Percentiles rank a stretch among this genome's conserved stretches.
Conservation (phyloP, 805 yeast genomes). For the Danielia reshetovae region DNA sequence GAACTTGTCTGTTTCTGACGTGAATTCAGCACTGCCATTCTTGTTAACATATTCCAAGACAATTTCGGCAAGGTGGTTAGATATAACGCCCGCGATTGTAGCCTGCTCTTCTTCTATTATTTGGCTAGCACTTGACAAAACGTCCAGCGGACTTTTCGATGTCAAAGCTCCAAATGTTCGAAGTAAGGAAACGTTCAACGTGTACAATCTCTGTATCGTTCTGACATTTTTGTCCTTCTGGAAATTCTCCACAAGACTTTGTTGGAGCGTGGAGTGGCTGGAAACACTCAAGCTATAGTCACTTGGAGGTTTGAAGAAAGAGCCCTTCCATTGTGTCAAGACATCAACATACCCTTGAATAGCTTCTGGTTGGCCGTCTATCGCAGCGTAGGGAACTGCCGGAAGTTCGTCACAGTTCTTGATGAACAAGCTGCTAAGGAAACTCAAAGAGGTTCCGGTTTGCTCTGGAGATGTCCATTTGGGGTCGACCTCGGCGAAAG, state of each 20-base stretch:
- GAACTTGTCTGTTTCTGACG: slow-evolving; percentile 20
- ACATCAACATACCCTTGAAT: slow-evolving; percentile 11
- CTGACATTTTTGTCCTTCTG: slow-evolving; percentile 15
- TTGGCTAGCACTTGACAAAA: slow-evolving; percentile 1
- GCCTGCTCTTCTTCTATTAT: slow-evolving; percentile 17
- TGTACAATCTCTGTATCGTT: slow-evolving; percentile 19
- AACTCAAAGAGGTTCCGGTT: slow-evolving; percentile 3
- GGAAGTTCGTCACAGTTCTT: slow-evolving; percentile 3
- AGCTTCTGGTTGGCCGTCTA: slow-evolving; percentile 4
- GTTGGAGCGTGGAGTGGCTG: slow-evolving; percentile 2
- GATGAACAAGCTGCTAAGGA: slow-evolving; percentile 6
- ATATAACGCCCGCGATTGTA: slow-evolving; percentile 9
- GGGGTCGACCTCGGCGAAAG: slow-evolving; percentile 5
- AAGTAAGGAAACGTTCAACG: slow-evolving; percentile 19
- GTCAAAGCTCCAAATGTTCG: slow-evolving; percentile 12
- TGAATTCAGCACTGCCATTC: slow-evolving; percentile 1
- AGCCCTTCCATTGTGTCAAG: slow-evolving; percentile 15
- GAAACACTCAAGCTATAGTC: not conserved
- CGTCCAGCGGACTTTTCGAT: not conserved
- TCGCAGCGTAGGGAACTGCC: slow-evolving; percentile 2
- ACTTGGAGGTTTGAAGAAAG: slow-evolving; percentile 4
- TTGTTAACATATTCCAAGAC: slow-evolving; percentile 12
- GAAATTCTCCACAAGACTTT: slow-evolving; percentile 14
- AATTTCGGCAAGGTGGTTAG: slow-evolving; percentile 9
- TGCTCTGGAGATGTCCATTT: slow-evolving; percentile 8